Conservation (phyloP, 371 early-diverging fungal species). For the Sporodiniella umbellata region DNA sequence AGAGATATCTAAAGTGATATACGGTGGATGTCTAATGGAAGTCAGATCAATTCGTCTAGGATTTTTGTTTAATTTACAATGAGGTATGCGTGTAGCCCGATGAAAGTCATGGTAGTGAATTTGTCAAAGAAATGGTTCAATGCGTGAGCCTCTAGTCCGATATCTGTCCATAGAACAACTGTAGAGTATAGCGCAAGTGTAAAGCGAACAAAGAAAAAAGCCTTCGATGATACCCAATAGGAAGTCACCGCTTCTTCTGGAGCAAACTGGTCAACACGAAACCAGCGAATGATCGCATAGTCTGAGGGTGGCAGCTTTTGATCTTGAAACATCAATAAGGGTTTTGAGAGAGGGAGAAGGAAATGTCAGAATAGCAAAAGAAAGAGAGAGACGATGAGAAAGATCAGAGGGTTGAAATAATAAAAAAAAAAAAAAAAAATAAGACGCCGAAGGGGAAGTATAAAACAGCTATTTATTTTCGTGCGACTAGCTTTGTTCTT, state of each 20-base stretch:
- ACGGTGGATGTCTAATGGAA: conserved; percentile 15
- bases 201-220: conserved; percentile 43
- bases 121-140: conserved; percentile 34
- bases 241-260: conserved; percentile 57
- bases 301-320: conserved; percentile 19
- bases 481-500: conserved; percentile 6
- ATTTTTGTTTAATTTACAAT: conserved; percentile 30
- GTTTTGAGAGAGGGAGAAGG: too few relatives aligned
- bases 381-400: conserved; percentile 1
- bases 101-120: conserved; percentile 52
- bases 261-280: conserved; percentile 47
- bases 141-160: conserved; percentile 23
- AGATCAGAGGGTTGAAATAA: neutral
- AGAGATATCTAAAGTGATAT: conserved; percentile 31
- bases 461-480: neutral
- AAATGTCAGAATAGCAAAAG: neutral
- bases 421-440: neutral
- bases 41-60: neutral
- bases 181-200: conserved; percentile 32
- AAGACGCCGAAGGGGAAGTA: neutral
- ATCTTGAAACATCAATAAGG: conserved; percentile 21
- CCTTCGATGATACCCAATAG: conserved; percentile 41
- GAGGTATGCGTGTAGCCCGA: conserved; percentile 50
- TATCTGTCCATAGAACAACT: conserved; percentile 40
- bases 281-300: conserved; percentile 37